Base-by-base conservation (phyloP, 306 rosid genomes). In the Casuarina cunninghamiana region DNA sequence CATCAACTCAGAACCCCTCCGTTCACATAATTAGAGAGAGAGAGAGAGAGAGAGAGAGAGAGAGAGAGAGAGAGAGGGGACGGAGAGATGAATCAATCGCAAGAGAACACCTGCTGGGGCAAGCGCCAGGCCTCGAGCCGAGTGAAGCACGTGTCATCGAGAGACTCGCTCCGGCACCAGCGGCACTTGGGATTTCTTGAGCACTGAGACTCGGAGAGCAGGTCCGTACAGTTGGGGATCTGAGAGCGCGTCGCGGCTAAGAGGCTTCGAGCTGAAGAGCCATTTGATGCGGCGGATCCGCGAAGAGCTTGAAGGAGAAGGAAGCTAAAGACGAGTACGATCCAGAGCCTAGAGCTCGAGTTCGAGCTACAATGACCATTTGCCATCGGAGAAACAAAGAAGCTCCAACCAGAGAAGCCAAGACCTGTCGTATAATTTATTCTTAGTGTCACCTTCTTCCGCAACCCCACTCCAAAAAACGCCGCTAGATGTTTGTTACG, bases 121-220 rank as follows among this genome's bases (percentile, higher is more conserved):
- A 95, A 75, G 71, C 98, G 88, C 81, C 71, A 80, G 12, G 98
- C 97, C 77, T 92, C 97, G 13, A 85, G 44, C 86, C 77, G 87
- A 71, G 81, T 44, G 82, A 95, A 95, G 73, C 98, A 95, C 78
- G 86, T 86, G 79, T 92, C 98, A 78, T 95, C 93, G 53, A 95
- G 83, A 46, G 62, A 82, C 13, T 84, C 82, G 68, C 98, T 92
- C 17, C 83, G 84, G 75, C 98, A 95, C 98, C 98, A 95, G 35
- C 89, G 92, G 80, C 98, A 95, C 53, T 80, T 83, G 26, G 86
- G 80, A 75, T 79, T 85, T 77, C 80, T 86, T 0, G 92, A 91
- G 85, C 98, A 95, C 79, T 82, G 84, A 2, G 86, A 74, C 43
- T 78, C 87, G 53, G 79, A 65, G 46, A 76, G 71, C 75, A 88